Base-by-base conservation (phyloP, 2,329 filamentous ascomycete genomes). In the Beauveria sp. region DNA sequence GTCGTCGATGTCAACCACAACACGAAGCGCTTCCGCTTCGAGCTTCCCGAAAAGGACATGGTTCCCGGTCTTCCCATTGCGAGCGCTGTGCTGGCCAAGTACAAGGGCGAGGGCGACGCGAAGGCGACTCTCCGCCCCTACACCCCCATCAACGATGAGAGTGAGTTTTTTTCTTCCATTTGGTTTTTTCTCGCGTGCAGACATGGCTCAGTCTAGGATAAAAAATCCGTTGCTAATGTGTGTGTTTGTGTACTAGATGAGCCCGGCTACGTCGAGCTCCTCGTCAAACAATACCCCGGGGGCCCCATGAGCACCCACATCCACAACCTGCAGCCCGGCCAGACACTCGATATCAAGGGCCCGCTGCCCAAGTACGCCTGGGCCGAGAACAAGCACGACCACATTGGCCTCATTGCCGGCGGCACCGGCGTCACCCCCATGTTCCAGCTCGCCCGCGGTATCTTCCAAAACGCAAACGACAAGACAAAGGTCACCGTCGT, bases 361-460 rank as follows among this genome's bases (percentile, higher is more conserved):
- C 95, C 95, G 2, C 86, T 99, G 45, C 90, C 91, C 70, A 99
- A 99, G 78, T 98, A 97, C 77, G 77, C 85, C 38, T 98, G 93
- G 93, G 73, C 85, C 58, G 72, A 87, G 67, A 98, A 98, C 84
- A 97, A 96, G 85, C 93, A 97, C 80, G 80, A 90, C 64, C 92
- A 98, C 80, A 86, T 96, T 69, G 88, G 85, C 45, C 81, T 93
- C 66, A 84, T 99, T 65, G 91, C 93, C n/a, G 95, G 95, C 69
- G 95, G 95, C 66, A 97, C 95, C 8, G 95, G 95, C 64, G 96
- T 99, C 75, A 95, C 95, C 12, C 95, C 95, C 68, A 97, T 98
- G 93, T 98, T 90, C 82, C 95, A 99, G 81, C 86, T 99, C 51
- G 81, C 86, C 66, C 91, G 91, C 65, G 84, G 87, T 72, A 96